phyloP scores from a whole-genome alignment of 1,284 basidiomycete genomes.

The Sanghuangporus sanghuang region DNA sequence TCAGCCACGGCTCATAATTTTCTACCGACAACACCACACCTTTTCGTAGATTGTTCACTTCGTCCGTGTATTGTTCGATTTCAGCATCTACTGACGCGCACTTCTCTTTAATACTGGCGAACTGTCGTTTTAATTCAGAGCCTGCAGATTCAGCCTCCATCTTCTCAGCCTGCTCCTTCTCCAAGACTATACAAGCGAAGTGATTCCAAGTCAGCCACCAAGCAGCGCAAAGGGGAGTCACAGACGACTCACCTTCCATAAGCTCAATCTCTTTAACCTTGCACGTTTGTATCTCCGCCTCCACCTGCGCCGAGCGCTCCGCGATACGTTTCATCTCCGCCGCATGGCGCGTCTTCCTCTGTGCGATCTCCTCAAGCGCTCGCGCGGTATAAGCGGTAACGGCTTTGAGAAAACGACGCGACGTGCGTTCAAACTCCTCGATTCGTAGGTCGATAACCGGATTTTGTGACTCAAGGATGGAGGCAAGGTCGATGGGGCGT shows the following conservation, averaged over 20 bases:
- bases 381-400: constrained; percentile 64
- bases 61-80: constrained; percentile 60
- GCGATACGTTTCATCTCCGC: constrained; percentile 52
- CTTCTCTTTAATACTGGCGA: constrained; percentile 54
- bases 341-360: constrained; percentile 49
- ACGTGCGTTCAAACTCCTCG: constrained; percentile 56
- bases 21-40: constrained; percentile 36
- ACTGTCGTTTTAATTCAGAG: constrained; percentile 56
- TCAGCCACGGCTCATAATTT: not conserved
- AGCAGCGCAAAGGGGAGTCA: no score
- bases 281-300: constrained; percentile 63
- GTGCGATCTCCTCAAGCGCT: constrained; percentile 56
- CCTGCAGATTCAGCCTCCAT: constrained; percentile 63
- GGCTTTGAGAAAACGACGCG: constrained; percentile 63
- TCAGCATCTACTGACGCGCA: constrained; percentile 55
- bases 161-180: constrained; percentile 63
- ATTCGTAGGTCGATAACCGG: constrained; percentile 64
- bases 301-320: constrained; percentile 52
- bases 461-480: constrained; percentile 48
- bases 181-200: constrained; percentile 42
- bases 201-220: not conserved
- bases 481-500: constrained; percentile 57
- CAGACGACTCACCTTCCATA: constrained; percentile 42
- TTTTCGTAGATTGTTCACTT: constrained; percentile 52
- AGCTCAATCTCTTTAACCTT: constrained; percentile 71